Percentiles rank a stretch among this genome's conserved stretches.
These are phyloP conservation scores for Plenodomus tracheiphilus DNA, from an alignment of 2,329 filamentous ascomycete genomes.

Conservation along the genomic window DNA sequence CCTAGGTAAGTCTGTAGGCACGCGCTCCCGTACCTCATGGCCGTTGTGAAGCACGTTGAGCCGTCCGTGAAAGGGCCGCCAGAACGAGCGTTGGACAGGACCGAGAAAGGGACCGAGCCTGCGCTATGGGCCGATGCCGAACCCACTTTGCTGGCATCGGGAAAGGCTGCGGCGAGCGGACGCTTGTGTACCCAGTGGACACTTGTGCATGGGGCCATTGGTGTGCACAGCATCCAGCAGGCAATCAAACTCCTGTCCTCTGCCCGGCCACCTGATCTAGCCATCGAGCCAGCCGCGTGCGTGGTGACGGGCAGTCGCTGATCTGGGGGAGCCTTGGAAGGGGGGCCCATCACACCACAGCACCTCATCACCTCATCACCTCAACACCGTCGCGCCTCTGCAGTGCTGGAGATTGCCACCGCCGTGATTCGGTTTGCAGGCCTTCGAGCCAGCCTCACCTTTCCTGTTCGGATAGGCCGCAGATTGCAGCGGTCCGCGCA, in stretches of 20 bases:
- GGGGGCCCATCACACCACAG: no score
- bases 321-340: no score
- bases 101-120: constrained; percentile 3
- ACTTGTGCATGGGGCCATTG: constrained; percentile 15
- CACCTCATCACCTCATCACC: no score
- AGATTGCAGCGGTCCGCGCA: constrained; percentile 21
- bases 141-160: constrained; percentile 2
- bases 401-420: not conserved
- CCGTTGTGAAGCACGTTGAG: no score
- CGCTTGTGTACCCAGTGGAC: constrained; percentile 13
- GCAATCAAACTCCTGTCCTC: constrained; percentile 9
- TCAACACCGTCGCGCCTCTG: no score
- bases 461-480: constrained; percentile 12
- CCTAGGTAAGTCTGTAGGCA: no score
- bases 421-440: constrained; percentile 1
- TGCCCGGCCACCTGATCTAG: not conserved
- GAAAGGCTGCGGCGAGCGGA: constrained; percentile 19
- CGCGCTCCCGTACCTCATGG: no score
- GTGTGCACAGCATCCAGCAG: constrained; percentile 12
- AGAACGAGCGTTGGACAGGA: not conserved
- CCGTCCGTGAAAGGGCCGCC: not conserved
- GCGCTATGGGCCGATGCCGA: constrained; percentile 7
- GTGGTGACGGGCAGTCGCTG: not conserved
- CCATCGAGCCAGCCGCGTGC: no score
- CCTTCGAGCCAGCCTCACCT: constrained; percentile 5